phyloP scores from a whole-genome alignment of 2,329 filamentous ascomycete species.

The Epichloe festucae region DNA sequence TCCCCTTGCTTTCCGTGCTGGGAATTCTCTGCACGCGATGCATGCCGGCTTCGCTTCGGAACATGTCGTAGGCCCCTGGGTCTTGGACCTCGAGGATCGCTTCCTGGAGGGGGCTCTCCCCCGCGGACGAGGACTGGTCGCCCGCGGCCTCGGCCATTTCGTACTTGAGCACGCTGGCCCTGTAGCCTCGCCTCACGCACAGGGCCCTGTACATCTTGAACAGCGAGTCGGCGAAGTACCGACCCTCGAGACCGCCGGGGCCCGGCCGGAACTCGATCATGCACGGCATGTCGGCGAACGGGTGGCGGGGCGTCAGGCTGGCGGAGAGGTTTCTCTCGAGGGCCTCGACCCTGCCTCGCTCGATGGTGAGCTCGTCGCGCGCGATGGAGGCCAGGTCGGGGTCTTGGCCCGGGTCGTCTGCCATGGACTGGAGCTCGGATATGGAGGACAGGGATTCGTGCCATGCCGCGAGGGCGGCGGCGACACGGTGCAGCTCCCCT shows the following conservation, averaged over 20 bases:
- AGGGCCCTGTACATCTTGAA: constrained; percentile 82
- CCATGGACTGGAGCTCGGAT: constrained; percentile 38
- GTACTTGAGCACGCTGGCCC: constrained; percentile 61
- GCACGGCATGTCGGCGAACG: constrained; percentile 81
- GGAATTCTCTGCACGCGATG: constrained; percentile 92
- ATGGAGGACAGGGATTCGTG: constrained; percentile 40
- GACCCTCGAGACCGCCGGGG: constrained; percentile 81
- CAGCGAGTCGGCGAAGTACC: constrained; percentile 77
- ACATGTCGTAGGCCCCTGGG: constrained; percentile 63
- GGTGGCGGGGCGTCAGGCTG: constrained; percentile 73
- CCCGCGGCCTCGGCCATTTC: constrained; percentile 58
- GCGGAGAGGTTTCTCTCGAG: constrained; percentile 59
- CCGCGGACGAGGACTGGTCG: constrained; percentile 35
- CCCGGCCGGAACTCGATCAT: constrained; percentile 86
- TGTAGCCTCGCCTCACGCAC: constrained; percentile 56
- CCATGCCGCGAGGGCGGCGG: constrained; percentile 44
- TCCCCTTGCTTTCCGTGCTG: constrained; percentile 77
- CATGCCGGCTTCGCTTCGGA: constrained; percentile 84
- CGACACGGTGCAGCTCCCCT: constrained; percentile 47
- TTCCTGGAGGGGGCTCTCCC: constrained; percentile 69
- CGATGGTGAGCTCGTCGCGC: constrained; percentile 64
- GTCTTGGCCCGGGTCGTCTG: constrained; percentile 35
- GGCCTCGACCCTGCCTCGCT: constrained; percentile 44
- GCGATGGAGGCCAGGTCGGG: constrained; percentile 66
- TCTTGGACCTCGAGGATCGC: constrained; percentile 74